Evolutionary conservation across 352 stramenopile genomes (phyloP).

Genomic region (Phytophthora citricola): DNA sequence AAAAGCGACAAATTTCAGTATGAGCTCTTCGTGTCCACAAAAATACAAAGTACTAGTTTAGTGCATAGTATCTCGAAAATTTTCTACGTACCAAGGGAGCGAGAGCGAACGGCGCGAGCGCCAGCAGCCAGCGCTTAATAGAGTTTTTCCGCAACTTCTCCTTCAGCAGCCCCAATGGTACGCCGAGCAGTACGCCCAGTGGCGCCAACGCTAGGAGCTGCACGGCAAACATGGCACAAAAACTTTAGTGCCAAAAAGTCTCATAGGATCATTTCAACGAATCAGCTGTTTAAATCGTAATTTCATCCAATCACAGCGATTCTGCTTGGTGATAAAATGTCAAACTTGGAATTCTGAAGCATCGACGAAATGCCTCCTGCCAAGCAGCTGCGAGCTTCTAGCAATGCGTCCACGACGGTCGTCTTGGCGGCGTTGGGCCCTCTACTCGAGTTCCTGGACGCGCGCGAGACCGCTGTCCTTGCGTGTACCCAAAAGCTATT

Average conservation of each 20-base stretch:
- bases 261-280: constrained; percentile 30
- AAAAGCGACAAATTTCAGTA: constrained; percentile 2
- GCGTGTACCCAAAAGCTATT: constrained; percentile 37
- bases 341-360: constrained; percentile 7
- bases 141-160: constrained; percentile 54
- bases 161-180: constrained; percentile 60
- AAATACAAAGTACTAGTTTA: constrained; percentile 15
- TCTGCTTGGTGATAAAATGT: not conserved
- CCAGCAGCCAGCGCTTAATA: constrained; percentile 49
- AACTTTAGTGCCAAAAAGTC: not conserved
- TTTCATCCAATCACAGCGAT: constrained; percentile 22
- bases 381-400: constrained; percentile 24
- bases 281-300: constrained; percentile 16
- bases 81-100: constrained; percentile 48
- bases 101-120: constrained; percentile 45
- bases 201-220: constrained; percentile 47
- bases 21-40: not conserved
- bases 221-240: constrained; percentile 19
- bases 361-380: constrained; percentile 13
- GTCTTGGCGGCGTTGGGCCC: constrained; percentile 46
- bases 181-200: constrained; percentile 48
- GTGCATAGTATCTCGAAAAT: not conserved
- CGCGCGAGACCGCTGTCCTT: constrained; percentile 40
- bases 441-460: constrained; percentile 66
- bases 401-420: not conserved